Conservation (phyloP, 495 filamentous ascomycete genomes). For the Geopyxis carbonaria region DNA sequence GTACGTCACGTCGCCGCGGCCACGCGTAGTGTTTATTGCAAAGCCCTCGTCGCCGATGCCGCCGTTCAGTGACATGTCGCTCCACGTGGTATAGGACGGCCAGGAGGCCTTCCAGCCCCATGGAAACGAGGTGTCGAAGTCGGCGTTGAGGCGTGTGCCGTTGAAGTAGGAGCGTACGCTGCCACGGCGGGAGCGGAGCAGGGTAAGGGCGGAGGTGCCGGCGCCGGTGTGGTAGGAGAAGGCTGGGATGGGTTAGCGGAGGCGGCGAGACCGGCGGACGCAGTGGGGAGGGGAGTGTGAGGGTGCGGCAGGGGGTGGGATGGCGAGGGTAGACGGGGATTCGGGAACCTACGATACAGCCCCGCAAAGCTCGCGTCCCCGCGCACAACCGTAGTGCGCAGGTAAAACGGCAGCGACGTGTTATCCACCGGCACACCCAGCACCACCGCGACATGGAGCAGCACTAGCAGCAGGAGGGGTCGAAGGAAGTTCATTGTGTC, state of each 20-base stretch:
- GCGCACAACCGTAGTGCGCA: not conserved
- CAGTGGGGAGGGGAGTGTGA: too few relatives aligned
- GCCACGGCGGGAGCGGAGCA: not conserved
- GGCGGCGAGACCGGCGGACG: not conserved
- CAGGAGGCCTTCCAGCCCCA: not conserved
- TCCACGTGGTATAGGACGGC: not conserved
- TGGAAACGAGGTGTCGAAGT: not conserved
- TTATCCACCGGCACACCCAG: not conserved
- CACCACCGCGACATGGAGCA: too few relatives aligned
- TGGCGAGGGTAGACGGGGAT: not conserved
- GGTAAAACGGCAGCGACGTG: not conserved
- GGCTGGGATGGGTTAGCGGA: not conserved
- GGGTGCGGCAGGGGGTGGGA: not conserved
- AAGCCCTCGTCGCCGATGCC: not conserved
- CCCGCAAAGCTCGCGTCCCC: not conserved
- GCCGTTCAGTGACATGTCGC: not conserved
- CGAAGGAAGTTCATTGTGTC: too few relatives aligned
- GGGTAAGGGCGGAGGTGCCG: not conserved
- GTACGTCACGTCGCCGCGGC: too few relatives aligned
- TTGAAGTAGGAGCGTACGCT: slow-evolving; percentile 1
- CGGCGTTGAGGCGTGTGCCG: slow-evolving; percentile 1
- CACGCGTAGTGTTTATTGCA: not conserved
- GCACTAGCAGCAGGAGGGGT: too few relatives aligned
- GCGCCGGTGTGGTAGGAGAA: not conserved
- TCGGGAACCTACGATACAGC: not conserved